Conservation (phyloP, 768 basidiomycete species). For the Rubroboletus pulcherrimus region DNA sequence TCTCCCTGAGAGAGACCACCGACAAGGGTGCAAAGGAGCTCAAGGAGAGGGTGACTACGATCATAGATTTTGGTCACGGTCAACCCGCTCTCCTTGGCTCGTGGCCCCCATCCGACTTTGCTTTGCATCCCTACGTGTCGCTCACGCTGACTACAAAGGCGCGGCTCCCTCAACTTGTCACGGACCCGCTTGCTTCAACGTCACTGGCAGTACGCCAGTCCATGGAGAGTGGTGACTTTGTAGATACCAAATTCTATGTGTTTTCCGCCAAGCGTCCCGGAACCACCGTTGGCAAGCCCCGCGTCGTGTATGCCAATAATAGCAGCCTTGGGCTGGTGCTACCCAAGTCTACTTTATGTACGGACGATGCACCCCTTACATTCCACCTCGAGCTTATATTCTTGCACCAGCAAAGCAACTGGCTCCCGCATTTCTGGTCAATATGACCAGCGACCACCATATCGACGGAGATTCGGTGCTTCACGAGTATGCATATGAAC, state of each 20-base stretch:
- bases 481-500: constrained; percentile 27
- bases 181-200: constrained; percentile 16
- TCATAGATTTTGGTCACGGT: constrained; percentile 27
- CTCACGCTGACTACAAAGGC: constrained; percentile 21
- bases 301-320: constrained; percentile 23
- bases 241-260: constrained; percentile 29
- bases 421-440: constrained; percentile 17
- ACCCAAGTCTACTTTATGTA: constrained; percentile 17
- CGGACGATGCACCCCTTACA: background rate
- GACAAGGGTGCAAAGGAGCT: background rate
- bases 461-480: constrained; percentile 18
- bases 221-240: constrained; percentile 24
- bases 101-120: constrained; percentile 13
- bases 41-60: constrained; percentile 15
- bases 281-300: constrained; percentile 18
- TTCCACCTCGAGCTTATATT: background rate
- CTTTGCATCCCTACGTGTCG: constrained; percentile 18
- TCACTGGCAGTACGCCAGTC: constrained; percentile 22
- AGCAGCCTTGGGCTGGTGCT: constrained; percentile 13
- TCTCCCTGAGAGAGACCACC: constrained; percentile 8
- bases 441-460: constrained; percentile 21
- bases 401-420: constrained; percentile 5
- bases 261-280: constrained; percentile 19
- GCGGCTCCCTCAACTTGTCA: background rate
- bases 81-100: constrained; percentile 24